Evolutionary conservation across 768 basidiomycete species (phyloP).

Genomic region (Sporobolomyces phaffii): DNA sequence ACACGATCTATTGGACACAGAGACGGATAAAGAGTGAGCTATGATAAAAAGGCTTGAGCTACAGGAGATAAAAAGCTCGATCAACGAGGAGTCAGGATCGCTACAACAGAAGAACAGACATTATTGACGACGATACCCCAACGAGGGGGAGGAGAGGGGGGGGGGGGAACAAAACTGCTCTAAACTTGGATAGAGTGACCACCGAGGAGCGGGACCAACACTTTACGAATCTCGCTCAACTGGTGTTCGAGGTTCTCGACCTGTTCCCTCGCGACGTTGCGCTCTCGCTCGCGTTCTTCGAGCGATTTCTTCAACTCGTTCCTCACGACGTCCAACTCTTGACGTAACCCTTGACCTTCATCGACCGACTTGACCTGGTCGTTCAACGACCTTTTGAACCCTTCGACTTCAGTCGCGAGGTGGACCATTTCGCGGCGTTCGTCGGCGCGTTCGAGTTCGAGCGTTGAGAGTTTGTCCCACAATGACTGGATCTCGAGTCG

Average conservation of each 20-base stretch:
- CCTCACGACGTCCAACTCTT: constrained; percentile 19
- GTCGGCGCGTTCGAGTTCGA: constrained; percentile 17
- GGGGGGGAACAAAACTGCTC: too few species aligned
- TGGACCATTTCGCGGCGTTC: constrained; percentile 28
- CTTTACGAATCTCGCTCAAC: constrained; percentile 16
- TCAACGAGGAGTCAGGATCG: too few species aligned
- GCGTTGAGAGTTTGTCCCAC: constrained; percentile 8
- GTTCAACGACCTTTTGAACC: constrained; percentile 16
- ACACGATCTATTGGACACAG: too few species aligned
- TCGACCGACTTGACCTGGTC: constrained; percentile 13
- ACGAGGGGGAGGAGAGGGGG: too few species aligned
- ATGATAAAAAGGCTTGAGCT: background rate
- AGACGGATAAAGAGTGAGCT: too few species aligned
- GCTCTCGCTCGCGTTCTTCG: constrained; percentile 27
- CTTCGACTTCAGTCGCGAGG: constrained; percentile 29
- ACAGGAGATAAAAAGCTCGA: background rate
- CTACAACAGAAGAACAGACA: background rate
- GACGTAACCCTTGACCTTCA: background rate
- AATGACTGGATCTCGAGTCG: constrained; percentile 19
- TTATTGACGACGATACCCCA: background rate
- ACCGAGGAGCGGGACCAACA: constrained; percentile 8
- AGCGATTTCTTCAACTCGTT: constrained; percentile 29
- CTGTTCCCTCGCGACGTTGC: constrained; percentile 21
- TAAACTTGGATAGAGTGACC: background rate
- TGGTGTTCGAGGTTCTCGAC: constrained; percentile 28